These are phyloP conservation scores for Aspergillus melleus DNA, from an alignment of 2,329 filamentous ascomycete genomes.

Conservation along the genomic window DNA sequence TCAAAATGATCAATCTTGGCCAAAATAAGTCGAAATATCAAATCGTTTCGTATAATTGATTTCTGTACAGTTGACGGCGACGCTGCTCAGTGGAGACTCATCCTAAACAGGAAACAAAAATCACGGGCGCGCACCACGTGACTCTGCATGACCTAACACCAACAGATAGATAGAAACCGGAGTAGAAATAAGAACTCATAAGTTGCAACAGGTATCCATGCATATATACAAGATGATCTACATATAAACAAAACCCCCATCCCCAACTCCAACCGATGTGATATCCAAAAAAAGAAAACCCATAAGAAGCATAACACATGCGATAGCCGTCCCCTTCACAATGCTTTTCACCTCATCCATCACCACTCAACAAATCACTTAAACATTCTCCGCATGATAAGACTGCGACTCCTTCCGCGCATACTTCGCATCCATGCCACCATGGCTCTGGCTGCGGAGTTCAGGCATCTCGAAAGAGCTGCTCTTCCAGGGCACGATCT, in stretches of 20 bases:
- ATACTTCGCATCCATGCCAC: background rate
- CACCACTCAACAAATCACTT: background rate
- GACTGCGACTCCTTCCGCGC: background rate
- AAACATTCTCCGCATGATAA: background rate
- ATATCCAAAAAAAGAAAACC: background rate
- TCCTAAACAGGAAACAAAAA: too few species aligned
- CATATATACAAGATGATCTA: background rate
- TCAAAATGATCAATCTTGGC: too few species aligned
- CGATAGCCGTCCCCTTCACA: background rate
- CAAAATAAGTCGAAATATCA: too few species aligned
- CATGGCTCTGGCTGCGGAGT: background rate
- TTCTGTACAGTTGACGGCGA: too few species aligned
- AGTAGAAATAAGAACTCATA: background rate
- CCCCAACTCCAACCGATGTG: background rate
- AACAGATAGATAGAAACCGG: too few species aligned
- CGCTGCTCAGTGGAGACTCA: too few species aligned
- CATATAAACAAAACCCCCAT: background rate
- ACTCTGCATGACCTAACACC: too few species aligned
- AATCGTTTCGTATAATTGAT: too few species aligned
- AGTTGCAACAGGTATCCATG: background rate
- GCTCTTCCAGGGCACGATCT: constrained; percentile 61
- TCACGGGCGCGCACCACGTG: too few species aligned
- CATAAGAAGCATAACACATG: background rate
- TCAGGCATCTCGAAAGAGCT: constrained; percentile 43
- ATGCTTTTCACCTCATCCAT: background rate